These are phyloP conservation scores for Cenococcum geophilum DNA, from an alignment of 495 filamentous ascomycete genomes.

Conservation along the genomic window DNA sequence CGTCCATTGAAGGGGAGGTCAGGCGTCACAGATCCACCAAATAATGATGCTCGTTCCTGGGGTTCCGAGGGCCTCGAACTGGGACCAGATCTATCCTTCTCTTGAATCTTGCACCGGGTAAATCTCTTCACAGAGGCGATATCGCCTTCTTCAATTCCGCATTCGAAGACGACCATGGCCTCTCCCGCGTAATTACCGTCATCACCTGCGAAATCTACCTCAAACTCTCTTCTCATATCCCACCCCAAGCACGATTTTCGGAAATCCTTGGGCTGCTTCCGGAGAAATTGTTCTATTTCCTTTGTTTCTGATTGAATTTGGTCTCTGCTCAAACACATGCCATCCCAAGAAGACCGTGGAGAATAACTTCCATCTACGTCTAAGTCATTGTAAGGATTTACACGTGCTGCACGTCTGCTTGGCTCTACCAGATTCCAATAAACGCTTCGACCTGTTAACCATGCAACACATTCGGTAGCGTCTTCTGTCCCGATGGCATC, in stretches of 20 bases:
- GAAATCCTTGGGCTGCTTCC: slow-evolving; percentile 70
- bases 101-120: slow-evolving; percentile 41
- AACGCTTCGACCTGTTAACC: slow-evolving; percentile 69
- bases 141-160: slow-evolving; percentile 55
- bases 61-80: slow-evolving; percentile 1
- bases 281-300: slow-evolving; percentile 73
- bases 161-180: slow-evolving; percentile 64
- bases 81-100: slow-evolving; percentile 12
- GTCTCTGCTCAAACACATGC: slow-evolving; percentile 61
- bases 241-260: slow-evolving; percentile 73
- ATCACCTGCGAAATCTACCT: slow-evolving; percentile 83
- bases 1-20: background rate
- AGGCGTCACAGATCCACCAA: slow-evolving; percentile 32
- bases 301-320: slow-evolving; percentile 68
- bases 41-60: slow-evolving; percentile 36
- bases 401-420: slow-evolving; percentile 62
- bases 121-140: slow-evolving; percentile 49
- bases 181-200: slow-evolving; percentile 70
- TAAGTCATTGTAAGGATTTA: slow-evolving; percentile 59
- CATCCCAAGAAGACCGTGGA: slow-evolving; percentile 61
- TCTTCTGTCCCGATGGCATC: slow-evolving; percentile 35
- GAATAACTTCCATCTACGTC: slow-evolving; percentile 61
- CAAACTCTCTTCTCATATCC: slow-evolving; percentile 83
- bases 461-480: slow-evolving; percentile 59
- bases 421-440: slow-evolving; percentile 75